Conservation (phyloP, 805 yeast species). For the Wickerhamomyces silvicola region DNA sequence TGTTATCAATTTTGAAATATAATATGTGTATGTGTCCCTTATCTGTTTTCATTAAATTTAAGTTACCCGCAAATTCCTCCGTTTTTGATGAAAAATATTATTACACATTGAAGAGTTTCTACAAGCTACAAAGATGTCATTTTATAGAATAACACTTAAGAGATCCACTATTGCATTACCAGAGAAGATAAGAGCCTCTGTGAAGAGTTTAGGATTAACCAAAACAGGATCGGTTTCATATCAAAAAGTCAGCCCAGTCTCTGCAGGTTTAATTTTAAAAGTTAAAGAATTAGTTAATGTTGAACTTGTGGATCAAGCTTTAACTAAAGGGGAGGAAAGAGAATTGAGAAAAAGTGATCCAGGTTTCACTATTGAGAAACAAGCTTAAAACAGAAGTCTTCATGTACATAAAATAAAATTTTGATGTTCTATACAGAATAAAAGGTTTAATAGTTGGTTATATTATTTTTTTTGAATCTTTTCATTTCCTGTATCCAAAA, state of each 20-base stretch:
- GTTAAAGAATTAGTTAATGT: slow-evolving; percentile 86
- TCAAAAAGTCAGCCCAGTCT: slow-evolving; percentile 65
- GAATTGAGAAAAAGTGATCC: slow-evolving; percentile 49
- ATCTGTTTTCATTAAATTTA: too few species aligned
- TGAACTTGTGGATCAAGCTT: slow-evolving; percentile 54
- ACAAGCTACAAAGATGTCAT: slow-evolving; percentile 26
- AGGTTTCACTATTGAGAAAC: slow-evolving; percentile 49
- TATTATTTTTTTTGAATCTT: slow-evolving; percentile 9
- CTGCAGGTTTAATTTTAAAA: slow-evolving; percentile 77
- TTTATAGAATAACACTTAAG: slow-evolving; percentile 63
- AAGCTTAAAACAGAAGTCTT: neutral
- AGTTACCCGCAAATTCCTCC: neutral
- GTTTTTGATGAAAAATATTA: neutral
- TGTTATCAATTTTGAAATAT: neutral
- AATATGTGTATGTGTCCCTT: too few species aligned
- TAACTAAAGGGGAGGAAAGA: slow-evolving; percentile 47
- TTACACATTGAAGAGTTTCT: neutral
- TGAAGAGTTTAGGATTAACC: slow-evolving; percentile 66
- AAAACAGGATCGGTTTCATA: slow-evolving; percentile 70
- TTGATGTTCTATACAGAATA: neutral
- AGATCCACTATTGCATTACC: slow-evolving; percentile 88
- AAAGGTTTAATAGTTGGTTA: slow-evolving; percentile 1
- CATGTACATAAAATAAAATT: neutral
- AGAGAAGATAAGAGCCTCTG: slow-evolving; percentile 53
- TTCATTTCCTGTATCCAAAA: slow-evolving; percentile 13